Conservation (phyloP, 2,329 filamentous ascomycete genomes). For the Nothomitra cinnamomea region DNA sequence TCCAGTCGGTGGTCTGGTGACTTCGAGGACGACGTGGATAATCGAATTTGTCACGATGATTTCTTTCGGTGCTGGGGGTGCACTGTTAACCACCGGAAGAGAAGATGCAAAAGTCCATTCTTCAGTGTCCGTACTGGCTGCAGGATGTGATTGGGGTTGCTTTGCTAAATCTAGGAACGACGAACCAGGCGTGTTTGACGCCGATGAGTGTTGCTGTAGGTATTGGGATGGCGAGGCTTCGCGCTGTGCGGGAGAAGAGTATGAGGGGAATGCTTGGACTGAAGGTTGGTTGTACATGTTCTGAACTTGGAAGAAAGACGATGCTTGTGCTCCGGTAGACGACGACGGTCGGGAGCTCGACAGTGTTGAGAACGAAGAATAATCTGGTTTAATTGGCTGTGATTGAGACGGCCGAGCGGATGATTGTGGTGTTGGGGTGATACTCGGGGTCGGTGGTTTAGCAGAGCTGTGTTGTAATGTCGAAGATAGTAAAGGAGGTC, state of each 20-base stretch:
- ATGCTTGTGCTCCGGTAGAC: background rate
- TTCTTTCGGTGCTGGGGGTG: conserved; percentile 41
- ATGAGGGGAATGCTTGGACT: conserved; percentile 43
- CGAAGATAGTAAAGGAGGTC: conserved; percentile 21
- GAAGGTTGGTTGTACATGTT: conserved; percentile 15
- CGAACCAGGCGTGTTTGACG: conserved; percentile 19
- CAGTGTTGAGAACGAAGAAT: conserved; percentile 1
- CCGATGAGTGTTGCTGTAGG: conserved; percentile 18
- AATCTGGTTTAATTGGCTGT: conserved; percentile 4
- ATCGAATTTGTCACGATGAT: conserved; percentile 51
- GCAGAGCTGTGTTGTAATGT: conserved; percentile 1
- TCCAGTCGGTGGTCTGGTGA: conserved; percentile 38
- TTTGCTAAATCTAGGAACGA: conserved; percentile 59
- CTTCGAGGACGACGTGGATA: conserved; percentile 57
- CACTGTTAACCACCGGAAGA: conserved; percentile 41
- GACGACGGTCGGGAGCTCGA: background rate
- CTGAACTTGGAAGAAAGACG: background rate
- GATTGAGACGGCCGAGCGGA: conserved; percentile 1
- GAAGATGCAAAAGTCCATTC: conserved; percentile 91
- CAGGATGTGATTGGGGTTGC: conserved; percentile 1
- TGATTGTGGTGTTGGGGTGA: conserved; percentile 2
- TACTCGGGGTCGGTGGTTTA: background rate
- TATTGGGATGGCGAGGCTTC: conserved; percentile 32
- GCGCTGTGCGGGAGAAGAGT: conserved; percentile 34
- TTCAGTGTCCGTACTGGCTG: conserved; percentile 45